Conservation (phyloP, 768 basidiomycete species). For the Agrocybe praecox region DNA sequence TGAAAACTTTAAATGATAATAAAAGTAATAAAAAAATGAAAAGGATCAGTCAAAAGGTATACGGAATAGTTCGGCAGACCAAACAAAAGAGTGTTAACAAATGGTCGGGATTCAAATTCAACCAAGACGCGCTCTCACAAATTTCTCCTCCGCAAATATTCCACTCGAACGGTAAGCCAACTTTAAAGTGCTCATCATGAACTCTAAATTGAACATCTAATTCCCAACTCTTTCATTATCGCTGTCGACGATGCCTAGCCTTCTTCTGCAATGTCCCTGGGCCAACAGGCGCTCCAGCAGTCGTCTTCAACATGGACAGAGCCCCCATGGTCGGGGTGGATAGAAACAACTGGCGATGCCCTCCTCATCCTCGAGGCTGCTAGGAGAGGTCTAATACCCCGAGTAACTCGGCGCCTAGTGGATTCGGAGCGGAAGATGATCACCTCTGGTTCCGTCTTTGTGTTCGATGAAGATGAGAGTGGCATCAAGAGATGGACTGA, state of each 20-base stretch:
- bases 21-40: no score
- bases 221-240: slow-evolving; percentile 20
- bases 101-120: slow-evolving; percentile 45
- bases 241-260: neutral
- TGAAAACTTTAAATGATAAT: no score
- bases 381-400: slow-evolving; percentile 84
- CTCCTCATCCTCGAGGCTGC: slow-evolving; percentile 97
- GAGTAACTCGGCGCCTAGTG: slow-evolving; percentile 89
- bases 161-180: slow-evolving; percentile 71
- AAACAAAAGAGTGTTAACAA: neutral
- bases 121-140: slow-evolving; percentile 33
- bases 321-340: slow-evolving; percentile 93
- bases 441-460: slow-evolving; percentile 91
- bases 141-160: slow-evolving; percentile 62
- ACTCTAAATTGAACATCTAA: slow-evolving; percentile 57
- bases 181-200: slow-evolving; percentile 58
- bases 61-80: neutral
- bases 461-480: slow-evolving; percentile 96
- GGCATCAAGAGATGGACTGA: slow-evolving; percentile 99
- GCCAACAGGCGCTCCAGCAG: slow-evolving; percentile 36
- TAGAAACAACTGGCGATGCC: slow-evolving; percentile 94
- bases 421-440: slow-evolving; percentile 94
- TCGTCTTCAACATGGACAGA: slow-evolving; percentile 68
- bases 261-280: slow-evolving; percentile 35
- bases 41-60: no score